Evolutionary conservation across 2,329 filamentous ascomycete species (phyloP), one percentile per base, ranked within the genome.

Genomic region (Aspergillus uvarum): DNA sequence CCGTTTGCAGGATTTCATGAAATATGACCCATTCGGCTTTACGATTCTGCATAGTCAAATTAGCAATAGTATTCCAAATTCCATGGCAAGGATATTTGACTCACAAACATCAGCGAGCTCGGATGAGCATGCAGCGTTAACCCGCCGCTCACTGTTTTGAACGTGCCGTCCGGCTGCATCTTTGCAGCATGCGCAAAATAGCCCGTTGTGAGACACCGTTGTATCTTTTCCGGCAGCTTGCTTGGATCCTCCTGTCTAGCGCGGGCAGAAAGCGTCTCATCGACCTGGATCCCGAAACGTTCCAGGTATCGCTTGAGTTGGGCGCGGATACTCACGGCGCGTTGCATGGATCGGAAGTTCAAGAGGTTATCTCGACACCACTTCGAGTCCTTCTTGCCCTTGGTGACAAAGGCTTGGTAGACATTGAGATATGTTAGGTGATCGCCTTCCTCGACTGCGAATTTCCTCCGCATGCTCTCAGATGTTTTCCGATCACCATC

Each of bases 1-100:
- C 87, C 4, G 91, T 96, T 79, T 98, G 91, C 82, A 96, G 86
- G 42, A 96, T 87, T 77, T 97, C 94, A 69, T 96, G 90, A 72
- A 97, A 99, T 35, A 99, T 85, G 10, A 98, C 92, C 92, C 94
- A 98, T 65, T 97, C 92, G 11, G 92, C 92, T 79, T 96, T 97
- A 59, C 93, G 87, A 75, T 96, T 96, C 82, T 83, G 66, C 44
- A 35, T 38, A 56, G 4, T 16, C 47, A 58, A 56, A 16, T 70
- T 54, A 68, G 63, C 56, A 52, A 59, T 44, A 44, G 5, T 7
- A 19, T 19, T 16, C 16, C 0, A 1, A 29, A 26, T 6, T 6
- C n/a, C 8, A 19, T 31, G 47, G 31, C 16, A 16, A 35, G 31
- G 3, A n/a, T 48, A 16, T 19, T 49, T 32, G 49, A 82, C 81